Percentiles rank a stretch among this genome's conserved stretches.
phyloP scores from a whole-genome alignment of 352 stramenopile genomes.

The Globisporangium iwayamae region DNA sequence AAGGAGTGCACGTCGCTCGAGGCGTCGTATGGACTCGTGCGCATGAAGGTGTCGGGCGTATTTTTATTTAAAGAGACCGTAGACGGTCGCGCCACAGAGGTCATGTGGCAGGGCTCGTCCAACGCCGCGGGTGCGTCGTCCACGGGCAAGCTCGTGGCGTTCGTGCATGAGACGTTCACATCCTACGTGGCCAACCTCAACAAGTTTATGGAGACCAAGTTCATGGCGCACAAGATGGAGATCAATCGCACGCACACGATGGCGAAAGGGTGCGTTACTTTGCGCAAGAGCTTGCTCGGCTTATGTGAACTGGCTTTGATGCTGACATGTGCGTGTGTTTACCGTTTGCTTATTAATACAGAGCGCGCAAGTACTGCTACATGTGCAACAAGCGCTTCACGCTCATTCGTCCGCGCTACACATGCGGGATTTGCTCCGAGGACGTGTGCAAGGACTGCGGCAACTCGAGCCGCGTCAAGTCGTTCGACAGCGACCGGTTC shows the following conservation, averaged over 20 bases:
- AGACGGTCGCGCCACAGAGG: conserved; percentile 32
- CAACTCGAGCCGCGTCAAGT: conserved; percentile 44
- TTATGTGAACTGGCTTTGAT: neutral
- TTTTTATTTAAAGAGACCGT: conserved; percentile 54
- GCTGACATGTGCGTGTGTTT: conserved; percentile 1
- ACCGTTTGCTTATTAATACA: conserved; percentile 11
- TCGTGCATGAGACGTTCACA: conserved; percentile 57
- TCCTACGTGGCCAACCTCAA: conserved; percentile 55
- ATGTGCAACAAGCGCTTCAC: conserved; percentile 79
- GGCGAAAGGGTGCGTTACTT: conserved; percentile 32
- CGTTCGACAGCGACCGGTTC: conserved; percentile 42
- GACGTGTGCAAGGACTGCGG: conserved; percentile 72
- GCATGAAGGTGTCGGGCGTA: conserved; percentile 50
- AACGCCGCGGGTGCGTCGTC: conserved; percentile 35
- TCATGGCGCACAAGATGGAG: conserved; percentile 55
- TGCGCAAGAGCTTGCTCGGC: neutral
- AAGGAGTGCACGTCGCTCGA: conserved; percentile 53
- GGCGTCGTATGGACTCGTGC: conserved; percentile 41
- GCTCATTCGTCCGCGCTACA: conserved; percentile 47
- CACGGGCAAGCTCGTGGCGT: conserved; percentile 33
- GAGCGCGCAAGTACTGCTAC: conserved; percentile 57
- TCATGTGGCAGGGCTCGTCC: conserved; percentile 61
- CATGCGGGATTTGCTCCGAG: conserved; percentile 68
- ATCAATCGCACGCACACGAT: conserved; percentile 35
- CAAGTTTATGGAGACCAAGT: conserved; percentile 54